Base-by-base conservation (phyloP, 2,329 filamentous ascomycete species). In the Paecilomyces sp. region DNA sequence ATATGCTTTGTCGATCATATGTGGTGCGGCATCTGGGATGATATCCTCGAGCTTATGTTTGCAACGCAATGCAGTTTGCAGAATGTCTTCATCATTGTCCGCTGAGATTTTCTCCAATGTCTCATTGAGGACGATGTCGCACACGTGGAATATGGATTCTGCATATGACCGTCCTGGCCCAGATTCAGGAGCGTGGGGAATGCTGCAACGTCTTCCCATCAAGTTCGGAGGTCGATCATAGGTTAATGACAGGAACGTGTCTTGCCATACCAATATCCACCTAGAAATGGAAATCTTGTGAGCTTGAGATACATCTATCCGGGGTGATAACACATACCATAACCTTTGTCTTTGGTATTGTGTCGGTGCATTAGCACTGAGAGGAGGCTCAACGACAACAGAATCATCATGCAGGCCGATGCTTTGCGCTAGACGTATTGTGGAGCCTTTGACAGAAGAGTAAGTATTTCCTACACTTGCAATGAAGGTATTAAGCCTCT, bases 191-290 rank as follows among this genome's bases (percentile, higher is more conserved):
- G 33, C 33, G 50, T 60, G 59, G 2, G 64, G 62, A 3, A 66
- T 55, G 4, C 56, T 54, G 53, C 54, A 59, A 50, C 51, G 60
- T 56, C 53, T 57, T 13, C 58, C 61, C n/a, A 60, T 59, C 6
- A 52, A 59, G 57, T 58, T 67, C 12, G 60, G 62, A 15, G 65
- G 63, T 9, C 66, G 63, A 55, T 67, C 66, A 30, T 67, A 67
- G 13, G 65, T 67, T 18, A 67, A 67, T 3, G 65, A 67, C 12
- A 67, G 59, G 15, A 66, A 68, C 1, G 60, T 62, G 34, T 68
- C 66, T 63, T 68, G 66, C 65, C 62, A 67, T 24, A 65, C 52
- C 9, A 65, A 58, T 11, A 59, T 59, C 64, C 65, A 67, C 65
- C 65, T 67, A 36, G 30, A 30, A 25, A 33, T 62, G 62, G 61